Conservation (phyloP, 176 grass and related monocot species). For the Zoysia japonica region DNA sequence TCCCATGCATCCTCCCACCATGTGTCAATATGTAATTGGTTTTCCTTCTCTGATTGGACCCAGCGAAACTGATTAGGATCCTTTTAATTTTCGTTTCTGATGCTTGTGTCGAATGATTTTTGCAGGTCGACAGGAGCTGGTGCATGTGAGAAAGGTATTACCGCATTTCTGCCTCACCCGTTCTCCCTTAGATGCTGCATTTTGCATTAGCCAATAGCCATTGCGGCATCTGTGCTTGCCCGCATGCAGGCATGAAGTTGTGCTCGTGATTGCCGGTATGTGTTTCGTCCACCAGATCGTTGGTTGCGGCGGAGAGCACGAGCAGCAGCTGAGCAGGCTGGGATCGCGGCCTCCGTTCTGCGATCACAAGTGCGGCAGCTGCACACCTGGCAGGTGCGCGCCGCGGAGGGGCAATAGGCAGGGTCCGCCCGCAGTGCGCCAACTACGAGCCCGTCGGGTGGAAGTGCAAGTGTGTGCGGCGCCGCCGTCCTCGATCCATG, state of each 20-base stretch:
- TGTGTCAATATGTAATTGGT: no score
- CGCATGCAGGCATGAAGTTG: background rate
- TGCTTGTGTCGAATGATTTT: background rate
- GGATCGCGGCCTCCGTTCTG: slow-evolving; percentile 70
- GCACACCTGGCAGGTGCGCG: slow-evolving; percentile 57
- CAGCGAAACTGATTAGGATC: no score
- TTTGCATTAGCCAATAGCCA: background rate
- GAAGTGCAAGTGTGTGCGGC: slow-evolving; percentile 77
- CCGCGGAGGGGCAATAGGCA: background rate
- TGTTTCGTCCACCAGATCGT: slow-evolving; percentile 8
- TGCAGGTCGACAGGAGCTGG: background rate
- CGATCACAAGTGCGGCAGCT: slow-evolving; percentile 49
- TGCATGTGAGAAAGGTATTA: background rate
- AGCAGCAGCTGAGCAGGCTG: slow-evolving; percentile 13
- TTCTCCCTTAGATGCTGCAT: background rate
- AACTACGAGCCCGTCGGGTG: slow-evolving; percentile 76
- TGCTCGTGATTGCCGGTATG: background rate
- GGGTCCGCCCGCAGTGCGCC: slow-evolving; percentile 28
- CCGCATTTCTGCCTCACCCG: background rate
- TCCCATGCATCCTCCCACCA: no score
- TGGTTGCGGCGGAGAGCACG: background rate
- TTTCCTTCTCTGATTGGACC: no score
- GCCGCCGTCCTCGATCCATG: slow-evolving; percentile 57
- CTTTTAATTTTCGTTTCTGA: background rate
- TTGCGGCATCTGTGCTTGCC: background rate